phyloP scores from a whole-genome alignment of 2,329 filamentous ascomycete species.

The Exutisphaerella laricina region DNA sequence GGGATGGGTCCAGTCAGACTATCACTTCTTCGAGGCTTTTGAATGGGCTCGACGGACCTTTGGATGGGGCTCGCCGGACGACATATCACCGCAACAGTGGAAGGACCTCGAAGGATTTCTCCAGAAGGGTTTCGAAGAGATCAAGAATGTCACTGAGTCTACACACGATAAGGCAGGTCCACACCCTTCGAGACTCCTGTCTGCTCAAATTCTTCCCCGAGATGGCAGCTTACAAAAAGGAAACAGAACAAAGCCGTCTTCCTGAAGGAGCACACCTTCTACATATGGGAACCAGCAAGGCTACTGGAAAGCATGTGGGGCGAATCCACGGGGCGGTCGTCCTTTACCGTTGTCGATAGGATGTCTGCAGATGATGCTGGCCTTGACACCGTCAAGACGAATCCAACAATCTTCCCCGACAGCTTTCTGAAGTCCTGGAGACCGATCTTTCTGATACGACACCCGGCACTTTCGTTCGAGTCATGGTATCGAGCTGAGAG shows the following conservation, averaged over 20 bases:
- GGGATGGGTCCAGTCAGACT: constrained; percentile 3
- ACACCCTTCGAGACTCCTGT: background rate
- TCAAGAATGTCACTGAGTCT: background rate
- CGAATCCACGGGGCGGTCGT: background rate
- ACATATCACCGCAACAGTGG: background rate
- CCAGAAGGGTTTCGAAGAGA: constrained; percentile 4
- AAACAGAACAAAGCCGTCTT: constrained; percentile 1
- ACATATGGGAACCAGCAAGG: constrained; percentile 4
- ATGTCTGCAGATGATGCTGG: background rate
- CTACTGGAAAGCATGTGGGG: constrained; percentile 5
- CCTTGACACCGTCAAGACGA: background rate
- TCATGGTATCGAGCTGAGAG: constrained; percentile 5
- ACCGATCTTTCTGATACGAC: constrained; percentile 1
- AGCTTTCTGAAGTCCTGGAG: background rate
- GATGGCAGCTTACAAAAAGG: too few relatives aligned
- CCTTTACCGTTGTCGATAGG: constrained; percentile 1
- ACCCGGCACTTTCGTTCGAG: constrained; percentile 1
- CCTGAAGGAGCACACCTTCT: constrained; percentile 7
- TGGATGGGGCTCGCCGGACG: background rate
- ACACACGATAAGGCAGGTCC: background rate
- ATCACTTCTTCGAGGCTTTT: constrained; percentile 7
- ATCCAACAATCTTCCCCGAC: constrained; percentile 1
- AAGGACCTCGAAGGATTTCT: background rate
- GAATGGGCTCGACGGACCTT: constrained; percentile 1
- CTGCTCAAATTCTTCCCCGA: too few relatives aligned